Conservation (phyloP, 768 basidiomycete genomes). For the Lentinula sp. region DNA sequence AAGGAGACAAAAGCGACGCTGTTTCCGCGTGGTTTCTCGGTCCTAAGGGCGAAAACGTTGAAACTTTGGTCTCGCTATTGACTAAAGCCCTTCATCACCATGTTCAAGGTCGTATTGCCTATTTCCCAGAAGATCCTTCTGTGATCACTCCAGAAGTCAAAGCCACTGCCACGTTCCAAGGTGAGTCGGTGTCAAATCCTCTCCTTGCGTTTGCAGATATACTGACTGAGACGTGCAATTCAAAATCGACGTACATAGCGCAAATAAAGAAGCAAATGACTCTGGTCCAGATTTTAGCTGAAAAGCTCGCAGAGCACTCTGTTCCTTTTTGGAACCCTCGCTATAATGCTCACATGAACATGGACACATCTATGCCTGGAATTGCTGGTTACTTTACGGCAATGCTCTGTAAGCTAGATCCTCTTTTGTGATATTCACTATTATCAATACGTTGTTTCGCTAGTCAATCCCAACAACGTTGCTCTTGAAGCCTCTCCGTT, state of each 20-base stretch:
- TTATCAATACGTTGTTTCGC: constrained; percentile 13
- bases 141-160: neutral
- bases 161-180: neutral
- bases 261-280: neutral
- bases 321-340: neutral
- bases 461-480: constrained; percentile 40
- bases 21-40: constrained; percentile 1
- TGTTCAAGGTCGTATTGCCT: neutral
- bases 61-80: neutral
- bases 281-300: neutral
- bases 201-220: too few species aligned
- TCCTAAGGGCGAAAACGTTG: neutral
- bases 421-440: neutral
- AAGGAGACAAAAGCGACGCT: neutral
- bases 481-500: constrained; percentile 33
- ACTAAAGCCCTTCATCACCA: neutral
- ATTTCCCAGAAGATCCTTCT: neutral
- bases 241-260: neutral
- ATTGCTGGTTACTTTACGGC: neutral
- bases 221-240: too few species aligned
- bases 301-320: neutral
- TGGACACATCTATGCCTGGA: neutral
- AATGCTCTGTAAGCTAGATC: neutral
- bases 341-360: neutral
- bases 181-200: neutral